phyloP scores from a whole-genome alignment of 345 rosid genomes.

The Mercurialis annua region DNA sequence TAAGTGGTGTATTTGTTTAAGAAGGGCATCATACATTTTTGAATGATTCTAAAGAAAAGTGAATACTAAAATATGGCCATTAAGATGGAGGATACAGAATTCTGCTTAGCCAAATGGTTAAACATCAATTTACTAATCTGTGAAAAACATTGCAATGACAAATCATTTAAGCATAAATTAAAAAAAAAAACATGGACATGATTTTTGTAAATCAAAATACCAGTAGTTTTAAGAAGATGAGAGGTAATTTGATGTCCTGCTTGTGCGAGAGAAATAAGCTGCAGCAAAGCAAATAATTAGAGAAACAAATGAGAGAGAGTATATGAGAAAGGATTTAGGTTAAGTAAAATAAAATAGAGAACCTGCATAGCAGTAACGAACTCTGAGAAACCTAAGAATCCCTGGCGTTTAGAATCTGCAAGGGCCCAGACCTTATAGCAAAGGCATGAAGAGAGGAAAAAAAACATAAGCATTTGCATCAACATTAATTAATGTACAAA shows the following conservation, averaged over 20 bases:
- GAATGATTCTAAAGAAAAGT: too few relatives aligned
- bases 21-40: too few relatives aligned
- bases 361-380: slow-evolving; percentile 90
- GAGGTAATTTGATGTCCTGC: slow-evolving; percentile 63
- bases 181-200: too few relatives aligned
- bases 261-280: slow-evolving; percentile 84
- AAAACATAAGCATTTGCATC: background rate
- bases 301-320: too few relatives aligned
- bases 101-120: too few relatives aligned
- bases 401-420: slow-evolving; percentile 82
- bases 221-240: slow-evolving; percentile 46
- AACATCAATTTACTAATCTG: too few relatives aligned
- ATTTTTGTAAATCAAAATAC: too few relatives aligned
- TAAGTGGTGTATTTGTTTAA: background rate
- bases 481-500: background rate
- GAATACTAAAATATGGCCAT: too few relatives aligned
- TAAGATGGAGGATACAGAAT: too few relatives aligned
- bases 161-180: too few relatives aligned
- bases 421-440: slow-evolving; percentile 70
- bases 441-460: background rate
- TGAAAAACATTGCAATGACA: too few relatives aligned
- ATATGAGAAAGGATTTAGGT: too few relatives aligned
- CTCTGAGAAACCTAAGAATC: slow-evolving; percentile 68
- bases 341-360: background rate
- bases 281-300: background rate